phyloP scores from a whole-genome alignment of 2,329 filamentous ascomycete genomes.

The Sphaerulina vaccinii region DNA sequence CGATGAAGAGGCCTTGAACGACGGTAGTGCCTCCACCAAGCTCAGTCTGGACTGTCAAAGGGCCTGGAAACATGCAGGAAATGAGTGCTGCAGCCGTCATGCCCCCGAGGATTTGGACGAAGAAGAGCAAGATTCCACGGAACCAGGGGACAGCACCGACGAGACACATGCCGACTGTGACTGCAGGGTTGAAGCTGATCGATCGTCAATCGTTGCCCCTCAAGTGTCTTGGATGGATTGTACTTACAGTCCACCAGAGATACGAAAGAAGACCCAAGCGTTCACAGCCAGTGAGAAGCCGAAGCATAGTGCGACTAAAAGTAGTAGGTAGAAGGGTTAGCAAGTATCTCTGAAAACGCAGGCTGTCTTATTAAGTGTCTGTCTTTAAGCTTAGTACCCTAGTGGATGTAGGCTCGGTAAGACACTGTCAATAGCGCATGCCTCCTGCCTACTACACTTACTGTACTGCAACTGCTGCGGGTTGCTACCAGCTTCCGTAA shows the following conservation, averaged over 20 bases:
- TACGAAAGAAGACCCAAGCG: slow-evolving; percentile 42
- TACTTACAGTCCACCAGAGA: slow-evolving; percentile 32
- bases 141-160: slow-evolving; percentile 38
- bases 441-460: too few relatives aligned
- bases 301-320: slow-evolving; percentile 41
- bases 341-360: too few relatives aligned
- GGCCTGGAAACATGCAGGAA: slow-evolving; percentile 39
- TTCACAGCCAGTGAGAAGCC: slow-evolving; percentile 45
- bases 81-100: slow-evolving; percentile 38
- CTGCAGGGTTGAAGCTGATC: slow-evolving; percentile 36
- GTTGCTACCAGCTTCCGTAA: slow-evolving; percentile 35
- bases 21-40: slow-evolving; percentile 37
- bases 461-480: slow-evolving; percentile 42
- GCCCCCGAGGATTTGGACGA: slow-evolving; percentile 40
- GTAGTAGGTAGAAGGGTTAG: too few relatives aligned
- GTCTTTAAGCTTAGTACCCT: too few relatives aligned
- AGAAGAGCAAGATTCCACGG: slow-evolving; percentile 36
- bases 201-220: not conserved
- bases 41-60: slow-evolving; percentile 36
- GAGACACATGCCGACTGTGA: slow-evolving; percentile 32
- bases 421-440: too few relatives aligned
- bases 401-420: too few relatives aligned
- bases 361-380: too few relatives aligned
- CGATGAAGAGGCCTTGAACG: slow-evolving; percentile 40
- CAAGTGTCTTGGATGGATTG: not conserved